A percentile compares a stretch with the other conserved stretches of the same genome.
These are phyloP conservation scores for Pichia sp. DNA, from an alignment of 1,139 yeast species.

Conservation along the genomic window DNA sequence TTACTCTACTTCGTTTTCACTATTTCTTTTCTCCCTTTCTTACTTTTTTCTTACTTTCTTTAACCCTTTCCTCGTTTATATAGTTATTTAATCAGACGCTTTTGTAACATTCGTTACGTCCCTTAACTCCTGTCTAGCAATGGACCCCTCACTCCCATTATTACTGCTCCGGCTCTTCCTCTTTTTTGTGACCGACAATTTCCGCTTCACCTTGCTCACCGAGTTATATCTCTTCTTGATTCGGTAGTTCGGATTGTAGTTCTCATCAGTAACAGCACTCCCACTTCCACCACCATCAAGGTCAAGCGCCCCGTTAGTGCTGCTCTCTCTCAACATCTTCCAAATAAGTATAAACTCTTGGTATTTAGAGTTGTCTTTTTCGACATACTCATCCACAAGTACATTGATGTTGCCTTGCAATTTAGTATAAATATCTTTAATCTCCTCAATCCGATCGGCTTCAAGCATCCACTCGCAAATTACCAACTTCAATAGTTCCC, in stretches of 20 bases:
- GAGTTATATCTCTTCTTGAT: background rate
- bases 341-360: conserved; percentile 10
- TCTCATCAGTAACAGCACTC: background rate
- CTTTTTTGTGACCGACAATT: background rate
- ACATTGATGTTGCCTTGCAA: background rate
- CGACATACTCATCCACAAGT: conserved; percentile 7
- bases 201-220: conserved; percentile 2
- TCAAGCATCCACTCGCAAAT: conserved; percentile 14
- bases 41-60: background rate
- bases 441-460: background rate
- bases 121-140: background rate
- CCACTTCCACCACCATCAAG: background rate
- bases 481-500: conserved; percentile 12
- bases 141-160: background rate
- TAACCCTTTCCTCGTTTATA: background rate
- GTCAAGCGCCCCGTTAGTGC: background rate
- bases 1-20: background rate
- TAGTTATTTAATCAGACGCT: background rate
- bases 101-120: conserved; percentile 1
- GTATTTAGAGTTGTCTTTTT: conserved; percentile 13
- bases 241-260: background rate
- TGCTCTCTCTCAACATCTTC: conserved; percentile 6
- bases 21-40: background rate
- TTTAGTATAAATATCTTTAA: background rate
- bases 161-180: background rate